Conservation (phyloP, 2,329 filamentous ascomycete genomes). For the Didymella sp. region DNA sequence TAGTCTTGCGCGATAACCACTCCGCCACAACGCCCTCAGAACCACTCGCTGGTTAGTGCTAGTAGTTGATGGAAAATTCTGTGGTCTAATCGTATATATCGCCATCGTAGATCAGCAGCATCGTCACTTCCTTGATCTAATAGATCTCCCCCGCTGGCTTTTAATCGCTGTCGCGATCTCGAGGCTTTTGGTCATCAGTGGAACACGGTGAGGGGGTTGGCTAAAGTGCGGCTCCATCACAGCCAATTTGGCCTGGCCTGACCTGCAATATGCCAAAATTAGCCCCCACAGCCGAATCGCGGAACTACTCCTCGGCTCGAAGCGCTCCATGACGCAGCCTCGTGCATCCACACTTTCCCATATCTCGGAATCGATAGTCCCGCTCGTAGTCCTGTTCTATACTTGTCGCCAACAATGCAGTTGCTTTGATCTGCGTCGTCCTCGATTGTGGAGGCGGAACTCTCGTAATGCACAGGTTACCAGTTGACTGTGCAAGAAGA, state of each 20-base stretch:
- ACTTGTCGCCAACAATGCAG: slow-evolving; percentile 8
- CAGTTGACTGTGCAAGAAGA: neutral
- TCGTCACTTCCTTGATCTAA: too few relatives aligned
- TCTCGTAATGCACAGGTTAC: neutral
- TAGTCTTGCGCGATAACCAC: slow-evolving; percentile 54
- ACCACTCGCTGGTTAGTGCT: slow-evolving; percentile 16
- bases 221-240: neutral
- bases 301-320: slow-evolving; percentile 9
- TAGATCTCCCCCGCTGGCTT: too few relatives aligned
- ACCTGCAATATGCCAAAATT: slow-evolving; percentile 14
- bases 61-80: slow-evolving; percentile 5
- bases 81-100: too few relatives aligned
- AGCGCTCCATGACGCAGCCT: slow-evolving; percentile 5
- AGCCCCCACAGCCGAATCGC: slow-evolving; percentile 13
- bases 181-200: neutral
- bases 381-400: slow-evolving; percentile 13
- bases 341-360: slow-evolving; percentile 14
- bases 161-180: too few relatives aligned
- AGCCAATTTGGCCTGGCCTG: neutral
- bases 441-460: neutral
- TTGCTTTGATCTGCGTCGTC: neutral
- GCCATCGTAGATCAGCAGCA: too few relatives aligned
- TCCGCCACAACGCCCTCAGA: slow-evolving; percentile 49
- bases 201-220: neutral
- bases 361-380: slow-evolving; percentile 14